Percentiles rank a stretch among this genome's conserved stretches.
These are phyloP conservation scores for Alternaria arborescens DNA, from an alignment of 2,329 filamentous ascomycete genomes.

Conservation along the genomic window DNA sequence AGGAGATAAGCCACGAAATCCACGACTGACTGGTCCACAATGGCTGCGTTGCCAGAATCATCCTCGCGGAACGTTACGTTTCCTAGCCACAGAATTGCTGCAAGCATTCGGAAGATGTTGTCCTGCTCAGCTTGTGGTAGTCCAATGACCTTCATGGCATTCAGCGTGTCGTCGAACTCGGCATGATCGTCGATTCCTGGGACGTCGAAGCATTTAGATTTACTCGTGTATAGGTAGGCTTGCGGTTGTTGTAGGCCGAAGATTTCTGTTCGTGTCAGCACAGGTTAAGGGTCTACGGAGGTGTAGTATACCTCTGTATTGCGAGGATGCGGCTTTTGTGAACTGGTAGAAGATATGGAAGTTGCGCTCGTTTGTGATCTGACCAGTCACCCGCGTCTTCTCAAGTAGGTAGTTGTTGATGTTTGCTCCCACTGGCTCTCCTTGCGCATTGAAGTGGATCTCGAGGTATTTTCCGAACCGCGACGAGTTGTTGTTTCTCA, in stretches of 20 bases:
- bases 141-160: slow-evolving; percentile 95
- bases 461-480: slow-evolving; percentile 98
- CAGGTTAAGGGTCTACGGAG: background rate
- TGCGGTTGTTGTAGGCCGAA: slow-evolving; percentile 92
- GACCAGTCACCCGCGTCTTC: slow-evolving; percentile 92
- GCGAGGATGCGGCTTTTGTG: slow-evolving; percentile 88
- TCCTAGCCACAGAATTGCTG: slow-evolving; percentile 90
- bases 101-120: slow-evolving; percentile 93
- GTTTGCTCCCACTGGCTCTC: slow-evolving; percentile 93
- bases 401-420: slow-evolving; percentile 98
- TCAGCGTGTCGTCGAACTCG: slow-evolving; percentile 87
- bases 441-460: slow-evolving; percentile 90
- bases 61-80: slow-evolving; percentile 93
- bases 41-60: slow-evolving; percentile 85
- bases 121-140: slow-evolving; percentile 89
- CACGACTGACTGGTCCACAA: slow-evolving; percentile 88
- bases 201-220: slow-evolving; percentile 93
- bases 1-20: slow-evolving; percentile 94
- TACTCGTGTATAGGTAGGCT: slow-evolving; percentile 92
- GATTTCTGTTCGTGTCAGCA: slow-evolving; percentile 61
- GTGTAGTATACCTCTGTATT: slow-evolving; percentile 69
- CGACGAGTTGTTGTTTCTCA: slow-evolving; percentile 98
- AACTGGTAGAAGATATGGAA: slow-evolving; percentile 99
- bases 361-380: slow-evolving; percentile 94
- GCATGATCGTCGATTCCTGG: slow-evolving; percentile 90